Evolutionary conservation across 768 basidiomycete genomes (phyloP).

Genomic region (Terana coerulea): DNA sequence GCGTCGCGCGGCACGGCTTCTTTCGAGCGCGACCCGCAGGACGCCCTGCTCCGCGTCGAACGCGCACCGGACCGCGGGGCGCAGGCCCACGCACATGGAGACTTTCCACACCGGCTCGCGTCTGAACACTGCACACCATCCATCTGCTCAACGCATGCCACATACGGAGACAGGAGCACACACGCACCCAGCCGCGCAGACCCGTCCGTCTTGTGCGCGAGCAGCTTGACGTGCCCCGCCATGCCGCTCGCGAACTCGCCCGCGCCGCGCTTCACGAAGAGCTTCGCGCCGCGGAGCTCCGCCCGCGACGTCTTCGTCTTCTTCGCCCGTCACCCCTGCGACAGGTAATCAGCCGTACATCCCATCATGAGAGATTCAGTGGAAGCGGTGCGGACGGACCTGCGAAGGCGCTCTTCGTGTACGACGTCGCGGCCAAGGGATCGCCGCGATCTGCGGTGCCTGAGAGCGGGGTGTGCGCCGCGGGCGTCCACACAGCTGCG

Average conservation of each 20-base stretch:
- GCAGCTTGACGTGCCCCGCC: constrained; percentile 56
- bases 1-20: constrained; percentile 34
- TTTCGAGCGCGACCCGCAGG: constrained; percentile 51
- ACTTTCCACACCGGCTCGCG: constrained; percentile 70
- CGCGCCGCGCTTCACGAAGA: constrained; percentile 52
- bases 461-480: neutral
- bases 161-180: neutral
- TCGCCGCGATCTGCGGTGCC: constrained; percentile 1
- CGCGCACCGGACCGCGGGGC: constrained; percentile 51
- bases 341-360: neutral
- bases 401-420: constrained; percentile 11
- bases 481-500: neutral
- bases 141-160: neutral
- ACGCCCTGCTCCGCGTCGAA: constrained; percentile 54
- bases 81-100: constrained; percentile 60
- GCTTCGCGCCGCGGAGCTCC: constrained; percentile 58
- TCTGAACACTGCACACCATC: constrained; percentile 51
- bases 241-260: constrained; percentile 59
- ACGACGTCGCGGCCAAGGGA: constrained; percentile 17
- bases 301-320: constrained; percentile 53
- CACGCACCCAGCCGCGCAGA: constrained; percentile 49
- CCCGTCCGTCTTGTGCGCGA: constrained; percentile 39
- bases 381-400: constrained; percentile 7
- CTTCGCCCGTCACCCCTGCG: constrained; percentile 57
- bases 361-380: neutral